Evolutionary conservation across 768 basidiomycete genomes (phyloP), one percentile per base, ranked within the genome.

Genomic region (Lentinula guzmanii): DNA sequence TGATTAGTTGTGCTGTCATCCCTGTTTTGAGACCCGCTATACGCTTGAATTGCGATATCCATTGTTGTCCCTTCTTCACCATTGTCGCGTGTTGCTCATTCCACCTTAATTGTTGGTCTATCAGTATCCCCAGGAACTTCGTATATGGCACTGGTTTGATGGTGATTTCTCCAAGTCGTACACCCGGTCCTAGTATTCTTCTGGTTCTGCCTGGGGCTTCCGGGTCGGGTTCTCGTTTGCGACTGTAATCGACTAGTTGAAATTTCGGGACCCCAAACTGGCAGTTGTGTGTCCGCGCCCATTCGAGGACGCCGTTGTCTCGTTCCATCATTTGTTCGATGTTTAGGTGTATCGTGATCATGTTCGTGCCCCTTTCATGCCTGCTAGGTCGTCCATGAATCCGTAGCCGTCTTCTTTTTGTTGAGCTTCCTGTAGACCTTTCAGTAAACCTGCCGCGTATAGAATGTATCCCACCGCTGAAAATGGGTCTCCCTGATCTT

Each of bases 401-500:
- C 57, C 69, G 2, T 60, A 53, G 2, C 52, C 50, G 1, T 62
- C 7, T 15, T 62, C 61, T 10, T 37, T 42, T 34, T 55, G 24
- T 24, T 24, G 59, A 5, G 62, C 45, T 2, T 67, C 57, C 1
- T 70, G 65, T 0, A 74, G 33, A 1, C 70, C 42, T 43, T 62
- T 63, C 21, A 67, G 58, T 58, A 50, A 31, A 1, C 48, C 48
- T 31, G 21, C 48, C 18, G 48, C 48, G 63, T 71, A 71, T 35
- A 71, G 61, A 5, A 67, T 61, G 58, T 70, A 74, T 0, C 69
- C 58, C 1, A 70, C 66, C 52, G 60, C 62, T 0, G 70, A 72
- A 2, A 69, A 35, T 0, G 72, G 67, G 59, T 66, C 62, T 1
- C 73, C 74, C 62, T 75, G 72, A 1, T 63, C 67, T 0, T 71